Conservation (phyloP, 768 basidiomycete genomes). For the Panellus pusillus region DNA sequence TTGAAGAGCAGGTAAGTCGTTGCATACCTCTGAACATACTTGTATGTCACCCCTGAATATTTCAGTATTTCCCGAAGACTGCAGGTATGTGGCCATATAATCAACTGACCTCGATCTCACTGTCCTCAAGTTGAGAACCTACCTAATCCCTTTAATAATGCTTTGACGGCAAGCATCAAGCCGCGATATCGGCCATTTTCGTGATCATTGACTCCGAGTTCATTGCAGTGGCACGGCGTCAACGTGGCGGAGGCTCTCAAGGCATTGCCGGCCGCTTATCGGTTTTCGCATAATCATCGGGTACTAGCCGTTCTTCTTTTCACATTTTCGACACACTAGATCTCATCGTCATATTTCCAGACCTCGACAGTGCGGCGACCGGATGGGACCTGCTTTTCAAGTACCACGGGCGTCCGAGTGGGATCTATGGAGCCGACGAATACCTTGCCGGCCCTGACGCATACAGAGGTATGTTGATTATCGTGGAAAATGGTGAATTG, state of each 20-base stretch:
- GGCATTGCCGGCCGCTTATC: constrained; percentile 51
- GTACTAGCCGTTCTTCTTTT: constrained; percentile 25
- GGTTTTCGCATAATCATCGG: constrained; percentile 58
- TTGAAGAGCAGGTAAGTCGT: constrained; percentile 28
- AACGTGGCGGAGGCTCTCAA: constrained; percentile 61
- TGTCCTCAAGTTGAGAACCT: constrained; percentile 30
- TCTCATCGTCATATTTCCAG: constrained; percentile 24
- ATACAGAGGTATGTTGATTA: too few relatives aligned
- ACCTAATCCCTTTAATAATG: constrained; percentile 47
- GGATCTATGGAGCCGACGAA: too few relatives aligned
- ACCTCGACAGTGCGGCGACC: constrained; percentile 47
- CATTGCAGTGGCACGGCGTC: constrained; percentile 52
- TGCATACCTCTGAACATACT: too few relatives aligned
- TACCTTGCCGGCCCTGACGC: too few relatives aligned
- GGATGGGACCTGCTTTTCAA: constrained; percentile 59
- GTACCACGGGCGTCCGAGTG: constrained; percentile 51
- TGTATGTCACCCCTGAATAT: too few relatives aligned
- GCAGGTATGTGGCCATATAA: constrained; percentile 26
- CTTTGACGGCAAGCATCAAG: constrained; percentile 30
- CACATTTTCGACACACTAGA: neutral
- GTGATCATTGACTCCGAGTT: constrained; percentile 1
- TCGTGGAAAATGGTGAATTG: neutral
- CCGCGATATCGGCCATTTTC: neutral
- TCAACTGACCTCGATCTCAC: neutral
- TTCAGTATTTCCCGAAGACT: constrained; percentile 37